Evolutionary conservation across 345 rosid species (phyloP).

Genomic region (Gossypium raimondii): DNA sequence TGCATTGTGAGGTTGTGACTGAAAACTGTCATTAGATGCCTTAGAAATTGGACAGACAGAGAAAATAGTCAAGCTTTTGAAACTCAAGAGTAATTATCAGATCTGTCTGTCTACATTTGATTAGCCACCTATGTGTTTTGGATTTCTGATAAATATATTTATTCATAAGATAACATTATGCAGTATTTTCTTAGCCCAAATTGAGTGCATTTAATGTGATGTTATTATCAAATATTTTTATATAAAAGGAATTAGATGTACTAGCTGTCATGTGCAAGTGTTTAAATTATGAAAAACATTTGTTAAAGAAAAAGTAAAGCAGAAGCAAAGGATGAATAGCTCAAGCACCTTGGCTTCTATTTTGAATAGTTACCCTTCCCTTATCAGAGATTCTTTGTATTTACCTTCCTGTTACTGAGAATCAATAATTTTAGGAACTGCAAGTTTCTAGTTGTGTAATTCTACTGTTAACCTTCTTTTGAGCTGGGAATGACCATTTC

Average conservation of each 20-base stretch:
- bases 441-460: neutral
- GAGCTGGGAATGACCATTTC: neutral
- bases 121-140: neutral
- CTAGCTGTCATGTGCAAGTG: conserved; percentile 6
- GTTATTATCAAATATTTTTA: neutral
- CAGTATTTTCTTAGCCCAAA: neutral
- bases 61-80: neutral
- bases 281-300: neutral
- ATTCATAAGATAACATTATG: neutral
- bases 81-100: neutral
- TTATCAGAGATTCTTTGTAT: neutral
- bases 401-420: neutral
- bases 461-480: neutral
- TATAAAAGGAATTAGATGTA: neutral
- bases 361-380: neutral
- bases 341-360: conserved; percentile 9
- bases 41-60: neutral
- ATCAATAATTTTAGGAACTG: neutral
- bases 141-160: neutral
- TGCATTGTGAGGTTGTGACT: conserved; percentile 73
- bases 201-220: neutral
- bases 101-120: neutral
- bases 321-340: neutral
- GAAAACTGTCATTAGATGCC: conserved; percentile 6
- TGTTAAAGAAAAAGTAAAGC: neutral